Base-by-base conservation (phyloP, 2,329 filamentous ascomycete species). In the Bipolaris oryzae region DNA sequence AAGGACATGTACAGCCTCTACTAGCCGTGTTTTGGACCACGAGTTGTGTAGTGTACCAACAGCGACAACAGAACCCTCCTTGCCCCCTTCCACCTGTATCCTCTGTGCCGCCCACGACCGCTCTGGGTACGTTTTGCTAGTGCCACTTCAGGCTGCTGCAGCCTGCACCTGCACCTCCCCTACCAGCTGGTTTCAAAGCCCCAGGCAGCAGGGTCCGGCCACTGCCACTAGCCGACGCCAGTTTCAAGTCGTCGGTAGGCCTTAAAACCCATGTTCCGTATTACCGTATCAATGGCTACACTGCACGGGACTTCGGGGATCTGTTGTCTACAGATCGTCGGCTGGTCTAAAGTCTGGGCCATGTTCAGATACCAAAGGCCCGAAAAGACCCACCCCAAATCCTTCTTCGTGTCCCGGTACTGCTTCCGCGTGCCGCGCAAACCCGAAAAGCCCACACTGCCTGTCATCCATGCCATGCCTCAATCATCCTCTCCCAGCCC, bases 341-440 rank as follows among this genome's bases (percentile, higher is more conserved):
- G 33, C 25, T 35, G 31, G 45, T 37, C 45, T 37, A 20, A 33
- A 47, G 45, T 47, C 45, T 47, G 45, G 45, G 13, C 45, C 45
- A 25, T 25, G 45, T 47, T 47, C 45, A 47, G 18, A 47, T 20
- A 18, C 15, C 7, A 37, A 37, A 47, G 45, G 45, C 45, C 45
- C 45, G 45, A 47, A 37, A 47, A 37, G 33, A 33, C 37, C 45
- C 45, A 47, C 45, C 21, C 10, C 10, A 11, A 25, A 47, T 28
- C 18, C 45, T 37, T 47, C 20, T 16, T 47, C 20, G 20, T 37
- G 33, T 20, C 21, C 34, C 45, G 45, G 45, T 47, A 37, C 45
- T 16, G 33, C 45, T 47, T 20, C 45, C 45, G 45, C 15, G 33
- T 37, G 45, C 45, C 45, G 45, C 45, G 45, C 45, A 47, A 15